phyloP scores from a whole-genome alignment of 805 yeast species.

The Wickerhamomyces ciferrii region DNA sequence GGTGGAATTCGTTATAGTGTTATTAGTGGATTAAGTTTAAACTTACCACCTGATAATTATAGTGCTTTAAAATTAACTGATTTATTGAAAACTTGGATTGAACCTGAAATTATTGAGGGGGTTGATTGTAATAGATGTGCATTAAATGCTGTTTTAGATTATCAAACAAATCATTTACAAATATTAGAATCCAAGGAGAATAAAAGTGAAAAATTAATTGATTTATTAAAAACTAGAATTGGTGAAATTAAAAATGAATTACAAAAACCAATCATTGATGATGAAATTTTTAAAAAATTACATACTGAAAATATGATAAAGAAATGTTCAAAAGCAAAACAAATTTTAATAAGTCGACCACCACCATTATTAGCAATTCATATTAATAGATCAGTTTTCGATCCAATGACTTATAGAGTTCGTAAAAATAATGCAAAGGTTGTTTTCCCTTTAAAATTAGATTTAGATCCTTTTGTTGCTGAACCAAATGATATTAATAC shows the following conservation, averaged over 20 bases:
- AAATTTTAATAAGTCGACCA: slow-evolving; percentile 71
- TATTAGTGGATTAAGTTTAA: slow-evolving; percentile 66
- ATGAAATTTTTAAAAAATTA: slow-evolving; percentile 67
- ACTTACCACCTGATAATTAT: slow-evolving; percentile 48
- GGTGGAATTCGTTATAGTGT: slow-evolving; percentile 88
- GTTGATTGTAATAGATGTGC: slow-evolving; percentile 96
- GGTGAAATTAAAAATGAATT: slow-evolving; percentile 48
- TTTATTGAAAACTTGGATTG: slow-evolving; percentile 60
- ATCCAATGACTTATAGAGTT: slow-evolving; percentile 76
- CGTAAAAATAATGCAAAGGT: slow-evolving; percentile 82
- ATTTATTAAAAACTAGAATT: slow-evolving; percentile 39
- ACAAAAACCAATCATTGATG: slow-evolving; percentile 64
- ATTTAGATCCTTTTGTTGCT: slow-evolving; percentile 66
- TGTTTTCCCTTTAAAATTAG: slow-evolving; percentile 64
- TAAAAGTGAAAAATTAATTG: slow-evolving; percentile 22
- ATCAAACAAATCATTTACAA: slow-evolving; percentile 33
- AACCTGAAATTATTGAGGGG: slow-evolving; percentile 84
- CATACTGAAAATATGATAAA: slow-evolving; percentile 71
- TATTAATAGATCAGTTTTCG: slow-evolving; percentile 90
- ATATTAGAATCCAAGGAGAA: slow-evolving; percentile 18
- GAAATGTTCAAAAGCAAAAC: slow-evolving; percentile 79
- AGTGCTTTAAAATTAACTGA: slow-evolving; percentile 42
- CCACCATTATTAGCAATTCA: slow-evolving; percentile 83
- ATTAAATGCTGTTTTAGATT: slow-evolving; percentile 52
- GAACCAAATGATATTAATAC: slow-evolving; percentile 64